phyloP scores from a whole-genome alignment of 352 stramenopile species.

The Globisporangium cederbergense region DNA sequence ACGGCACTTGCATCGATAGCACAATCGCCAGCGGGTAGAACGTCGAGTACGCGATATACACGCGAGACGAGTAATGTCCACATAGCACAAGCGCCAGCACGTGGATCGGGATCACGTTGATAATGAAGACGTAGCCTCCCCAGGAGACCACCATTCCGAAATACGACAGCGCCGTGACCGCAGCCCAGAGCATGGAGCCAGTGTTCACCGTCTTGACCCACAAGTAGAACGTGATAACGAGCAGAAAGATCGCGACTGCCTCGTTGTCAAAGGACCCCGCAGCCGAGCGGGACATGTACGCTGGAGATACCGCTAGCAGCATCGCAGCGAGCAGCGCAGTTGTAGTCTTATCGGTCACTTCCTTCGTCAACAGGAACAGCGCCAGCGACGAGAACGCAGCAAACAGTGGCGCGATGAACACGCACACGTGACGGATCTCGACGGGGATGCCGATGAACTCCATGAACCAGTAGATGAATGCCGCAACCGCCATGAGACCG shows the following conservation, averaged over 20 bases:
- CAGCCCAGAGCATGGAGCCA: constrained; percentile 73
- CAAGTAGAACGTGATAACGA: constrained; percentile 96
- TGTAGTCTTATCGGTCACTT: constrained; percentile 61
- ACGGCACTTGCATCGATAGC: constrained; percentile 96
- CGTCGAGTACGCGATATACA: constrained; percentile 97
- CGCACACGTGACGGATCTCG: constrained; percentile 85
- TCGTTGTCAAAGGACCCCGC: constrained; percentile 99
- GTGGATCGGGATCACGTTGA: constrained; percentile 98
- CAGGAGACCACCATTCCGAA: constrained; percentile 97
- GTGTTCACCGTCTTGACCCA: constrained; percentile 89
- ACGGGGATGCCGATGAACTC: constrained; percentile 55
- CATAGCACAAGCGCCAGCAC: constrained; percentile 88
- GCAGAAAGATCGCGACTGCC: constrained; percentile 96
- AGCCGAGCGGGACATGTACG: constrained; percentile 96
- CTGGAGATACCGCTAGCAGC: constrained; percentile 95
- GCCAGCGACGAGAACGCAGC: constrained; percentile 80
- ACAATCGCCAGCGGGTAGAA: constrained; percentile 97
- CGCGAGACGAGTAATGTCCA: constrained; percentile 86
- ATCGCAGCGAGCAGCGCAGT: constrained; percentile 87
- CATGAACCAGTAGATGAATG: constrained; percentile 74
- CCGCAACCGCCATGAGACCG: constrained; percentile 87
- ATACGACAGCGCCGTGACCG: constrained; percentile 84
- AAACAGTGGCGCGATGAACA: constrained; percentile 90
- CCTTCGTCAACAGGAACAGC: constrained; percentile 84
- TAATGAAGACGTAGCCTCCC: constrained; percentile 99